Evolutionary conservation across 768 basidiomycete genomes (phyloP).

Genomic region (Rhizopogon rudus): DNA sequence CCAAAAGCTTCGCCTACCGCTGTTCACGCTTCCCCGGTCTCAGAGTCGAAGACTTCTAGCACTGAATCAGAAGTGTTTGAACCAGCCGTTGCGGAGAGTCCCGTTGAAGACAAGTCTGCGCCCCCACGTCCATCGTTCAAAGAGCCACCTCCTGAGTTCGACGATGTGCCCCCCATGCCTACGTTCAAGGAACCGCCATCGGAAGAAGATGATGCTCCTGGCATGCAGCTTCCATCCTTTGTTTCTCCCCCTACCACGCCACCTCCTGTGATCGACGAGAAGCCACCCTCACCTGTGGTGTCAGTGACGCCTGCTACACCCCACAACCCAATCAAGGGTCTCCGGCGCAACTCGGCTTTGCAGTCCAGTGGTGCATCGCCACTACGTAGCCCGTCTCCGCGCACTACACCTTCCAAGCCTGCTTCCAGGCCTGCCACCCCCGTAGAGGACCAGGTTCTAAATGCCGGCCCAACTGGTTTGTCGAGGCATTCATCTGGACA

Average conservation of each 20-base stretch:
- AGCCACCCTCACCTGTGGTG: constrained; percentile 28
- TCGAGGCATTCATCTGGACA: constrained; percentile 44
- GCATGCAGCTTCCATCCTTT: constrained; percentile 13
- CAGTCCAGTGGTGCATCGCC: constrained; percentile 32
- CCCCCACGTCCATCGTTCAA: constrained; percentile 48
- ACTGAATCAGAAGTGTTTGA: constrained; percentile 13
- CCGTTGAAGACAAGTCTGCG: constrained; percentile 10
- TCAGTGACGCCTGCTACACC: constrained; percentile 44
- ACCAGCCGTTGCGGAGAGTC: background rate
- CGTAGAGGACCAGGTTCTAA: constrained; percentile 30
- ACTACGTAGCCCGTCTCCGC: constrained; percentile 42
- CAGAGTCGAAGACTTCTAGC: constrained; percentile 11
- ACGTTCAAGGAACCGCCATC: constrained; percentile 35
- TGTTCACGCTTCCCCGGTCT: constrained; percentile 16
- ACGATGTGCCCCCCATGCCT: constrained; percentile 35
- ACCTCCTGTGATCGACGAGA: constrained; percentile 21
- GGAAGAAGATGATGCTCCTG: constrained; percentile 16
- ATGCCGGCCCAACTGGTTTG: constrained; percentile 29
- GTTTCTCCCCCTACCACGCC: constrained; percentile 17
- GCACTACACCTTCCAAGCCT: constrained; percentile 14
- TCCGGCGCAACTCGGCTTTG: constrained; percentile 29
- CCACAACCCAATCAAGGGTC: constrained; percentile 44
- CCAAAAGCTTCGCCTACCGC: constrained; percentile 10
- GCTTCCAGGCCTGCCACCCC: constrained; percentile 19
- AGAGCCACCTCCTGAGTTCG: constrained; percentile 48